Evolutionary conservation across 495 filamentous ascomycete species (phyloP), one percentile per base, ranked within the genome.

Genomic region (Cercophora samala): DNA sequence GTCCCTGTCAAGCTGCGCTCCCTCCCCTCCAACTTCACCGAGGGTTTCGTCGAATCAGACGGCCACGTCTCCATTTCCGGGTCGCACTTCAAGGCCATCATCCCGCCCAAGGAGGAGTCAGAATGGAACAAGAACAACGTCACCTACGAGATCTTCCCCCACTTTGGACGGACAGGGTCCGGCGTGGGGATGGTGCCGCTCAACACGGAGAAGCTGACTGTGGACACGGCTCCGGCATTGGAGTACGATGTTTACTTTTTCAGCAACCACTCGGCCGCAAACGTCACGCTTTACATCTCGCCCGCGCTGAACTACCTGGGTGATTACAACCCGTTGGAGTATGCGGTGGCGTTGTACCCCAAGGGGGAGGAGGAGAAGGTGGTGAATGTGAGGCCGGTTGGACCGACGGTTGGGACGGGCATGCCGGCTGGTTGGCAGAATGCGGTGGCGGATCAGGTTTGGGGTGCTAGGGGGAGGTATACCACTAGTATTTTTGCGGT

Each of bases 191-290:
- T 91, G 46, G 76, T 79, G 69, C 84, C 85, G 2, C 80, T 81
- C 29, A 75, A 80, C 51, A 81, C 84, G 15, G 72, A 82, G 37
- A 79, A 82, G 23, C 82, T 84, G 60, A 77, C 79, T 37, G 66
- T 82, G 25, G 69, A 75, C 6, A 75, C 78, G 5, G 85, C 83
- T 0, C 87, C 88, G 8, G 79, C 81, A 18, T 79, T 92, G 13
- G 85, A 88, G 68, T 91, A 91, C 72, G 82, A 86, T 67, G 68
- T 92, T 21, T 91, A 88, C 76, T 74, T 88, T 25, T 91, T 90
- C 76, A 85, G 85, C 21, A 76, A 79, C 58, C 68, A 72, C 61
- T 73, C 82, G 5, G 75, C 76, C 9, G 83, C 84, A 59, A 89
- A 88, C 66, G 76, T 90, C 59, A 89, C 85, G 0, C 75, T 91